Conservation (phyloP, 805 yeast species). For the Candida caryicola region DNA sequence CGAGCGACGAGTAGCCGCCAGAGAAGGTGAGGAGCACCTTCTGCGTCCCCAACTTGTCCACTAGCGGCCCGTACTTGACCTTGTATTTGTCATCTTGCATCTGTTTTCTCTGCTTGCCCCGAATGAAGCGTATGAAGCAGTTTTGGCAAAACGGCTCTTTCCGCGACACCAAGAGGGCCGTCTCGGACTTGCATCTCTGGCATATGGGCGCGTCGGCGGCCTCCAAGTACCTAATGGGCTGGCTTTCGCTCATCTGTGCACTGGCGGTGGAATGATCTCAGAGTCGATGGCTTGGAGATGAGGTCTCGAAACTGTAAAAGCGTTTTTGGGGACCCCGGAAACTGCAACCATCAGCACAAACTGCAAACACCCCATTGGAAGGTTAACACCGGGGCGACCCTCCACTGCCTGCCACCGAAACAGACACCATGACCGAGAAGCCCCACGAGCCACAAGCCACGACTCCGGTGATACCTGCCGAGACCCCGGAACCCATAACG, state of each 20-base stretch:
- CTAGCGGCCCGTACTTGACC: conserved; percentile 55
- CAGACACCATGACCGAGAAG: no score
- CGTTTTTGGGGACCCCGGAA: no score
- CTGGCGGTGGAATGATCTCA: no score
- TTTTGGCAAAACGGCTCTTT: conserved; percentile 61
- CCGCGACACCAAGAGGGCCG: conserved; percentile 48
- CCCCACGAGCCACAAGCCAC: no score
- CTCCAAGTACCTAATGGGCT: conserved; percentile 17
- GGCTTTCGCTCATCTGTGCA: conserved; percentile 4
- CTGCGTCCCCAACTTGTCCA: conserved; percentile 31
- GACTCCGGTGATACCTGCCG: no score
- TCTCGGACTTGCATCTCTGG: conserved; percentile 47
- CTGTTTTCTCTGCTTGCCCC: conserved; percentile 76
- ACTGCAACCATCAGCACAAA: no score
- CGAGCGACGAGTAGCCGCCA: conserved; percentile 65
- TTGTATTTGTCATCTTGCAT: conserved; percentile 72
- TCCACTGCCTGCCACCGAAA: no score
- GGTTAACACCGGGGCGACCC: no score
- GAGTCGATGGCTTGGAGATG: no score
- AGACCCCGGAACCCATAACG: no score
- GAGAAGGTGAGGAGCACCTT: conserved; percentile 61
- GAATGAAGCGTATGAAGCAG: conserved; percentile 72
- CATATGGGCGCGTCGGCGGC: conserved; percentile 26
- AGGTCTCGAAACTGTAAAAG: no score
- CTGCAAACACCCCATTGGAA: no score